Percentiles rank a stretch among this genome's conserved stretches.
Conservation (phyloP, 768 basidiomycete genomes). For the Trametes cubensis region DNA sequence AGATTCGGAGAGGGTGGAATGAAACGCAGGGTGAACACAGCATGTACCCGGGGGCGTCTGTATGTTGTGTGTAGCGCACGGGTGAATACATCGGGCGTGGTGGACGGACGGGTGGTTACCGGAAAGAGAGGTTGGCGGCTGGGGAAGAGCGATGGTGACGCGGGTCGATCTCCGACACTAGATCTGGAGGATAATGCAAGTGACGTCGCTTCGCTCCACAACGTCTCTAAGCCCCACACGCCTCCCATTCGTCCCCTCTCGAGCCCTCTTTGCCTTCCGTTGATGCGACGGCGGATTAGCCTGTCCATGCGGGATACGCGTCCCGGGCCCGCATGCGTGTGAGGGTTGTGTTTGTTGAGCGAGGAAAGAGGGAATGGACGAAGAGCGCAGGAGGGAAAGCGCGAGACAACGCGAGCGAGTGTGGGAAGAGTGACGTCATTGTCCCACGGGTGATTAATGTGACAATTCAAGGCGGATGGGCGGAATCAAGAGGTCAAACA, state of each 20-base stretch:
- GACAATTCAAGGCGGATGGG: slow-evolving; percentile 15
- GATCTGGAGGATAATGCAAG: slow-evolving; percentile 18
- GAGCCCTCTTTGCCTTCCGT: neutral
- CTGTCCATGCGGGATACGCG: neutral
- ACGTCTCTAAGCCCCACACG: slow-evolving; percentile 22
- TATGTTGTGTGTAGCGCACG: no score
- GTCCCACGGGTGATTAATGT: slow-evolving; percentile 26
- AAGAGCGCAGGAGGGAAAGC: neutral
- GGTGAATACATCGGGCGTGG: neutral
- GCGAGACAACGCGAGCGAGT: neutral
- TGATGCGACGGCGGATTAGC: neutral
- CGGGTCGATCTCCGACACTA: slow-evolving; percentile 18
- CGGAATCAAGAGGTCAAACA: slow-evolving; percentile 16
- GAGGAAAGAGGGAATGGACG: neutral
- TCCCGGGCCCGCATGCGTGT: neutral
- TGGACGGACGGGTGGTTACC: neutral
- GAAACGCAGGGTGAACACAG: slow-evolving; percentile 2
- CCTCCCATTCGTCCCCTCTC: neutral
- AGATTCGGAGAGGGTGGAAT: slow-evolving; percentile 2
- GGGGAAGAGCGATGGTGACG: slow-evolving; percentile 2
- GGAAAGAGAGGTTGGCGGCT: slow-evolving; percentile 4
- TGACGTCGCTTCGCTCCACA: slow-evolving; percentile 24
- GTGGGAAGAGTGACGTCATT: slow-evolving; percentile 22
- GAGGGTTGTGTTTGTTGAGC: neutral
- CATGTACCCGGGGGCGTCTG: neutral